A percentile compares a stretch with the other conserved stretches of the same genome.
phyloP scores from a whole-genome alignment of 2,329 filamentous ascomycete genomes.

The Penicillium sp. region DNA sequence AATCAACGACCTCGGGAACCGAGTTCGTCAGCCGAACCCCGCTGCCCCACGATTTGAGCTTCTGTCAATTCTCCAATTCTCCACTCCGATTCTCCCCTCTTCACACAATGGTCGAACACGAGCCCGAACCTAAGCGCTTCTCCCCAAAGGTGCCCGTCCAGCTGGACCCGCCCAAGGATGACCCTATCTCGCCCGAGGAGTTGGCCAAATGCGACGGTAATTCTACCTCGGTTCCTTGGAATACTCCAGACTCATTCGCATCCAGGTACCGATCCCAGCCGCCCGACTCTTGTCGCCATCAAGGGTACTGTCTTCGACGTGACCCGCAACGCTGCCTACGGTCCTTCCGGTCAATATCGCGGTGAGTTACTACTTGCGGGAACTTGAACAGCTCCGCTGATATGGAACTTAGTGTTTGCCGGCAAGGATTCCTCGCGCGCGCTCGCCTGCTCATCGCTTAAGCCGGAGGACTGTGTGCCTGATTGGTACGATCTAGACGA shows the following conservation, averaged over 20 bases:
- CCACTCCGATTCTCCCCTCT: not conserved
- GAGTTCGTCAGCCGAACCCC: slow-evolving; percentile 17
- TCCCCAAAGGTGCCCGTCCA: slow-evolving; percentile 43
- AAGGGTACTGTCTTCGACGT: slow-evolving; percentile 96
- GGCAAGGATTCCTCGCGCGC: slow-evolving; percentile 95
- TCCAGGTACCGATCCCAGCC: slow-evolving; percentile 39
- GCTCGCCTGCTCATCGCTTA: slow-evolving; percentile 78
- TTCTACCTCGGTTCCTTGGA: not conserved
- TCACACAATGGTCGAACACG: slow-evolving; percentile 30
- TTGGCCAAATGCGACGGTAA: slow-evolving; percentile 77
- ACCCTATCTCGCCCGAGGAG: slow-evolving; percentile 74
- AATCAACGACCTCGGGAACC: slow-evolving; percentile 11
- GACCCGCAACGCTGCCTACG: slow-evolving; percentile 80
- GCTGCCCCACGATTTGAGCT: slow-evolving; percentile 22
- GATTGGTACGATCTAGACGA: slow-evolving; percentile 80
- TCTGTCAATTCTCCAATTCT: not conserved
- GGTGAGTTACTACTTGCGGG: slow-evolving; percentile 52
- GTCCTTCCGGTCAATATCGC: slow-evolving; percentile 74
- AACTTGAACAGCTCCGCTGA: not conserved
- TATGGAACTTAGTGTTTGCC: slow-evolving; percentile 66
- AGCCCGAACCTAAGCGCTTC: slow-evolving; percentile 34
- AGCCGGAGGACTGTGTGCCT: slow-evolving; percentile 72
- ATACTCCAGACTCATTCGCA: not conserved
- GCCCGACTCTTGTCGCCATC: slow-evolving; percentile 57
- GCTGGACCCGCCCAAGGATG: slow-evolving; percentile 79